phyloP scores from a whole-genome alignment of 305 asterid species.

The Nicotiana rustica region DNA sequence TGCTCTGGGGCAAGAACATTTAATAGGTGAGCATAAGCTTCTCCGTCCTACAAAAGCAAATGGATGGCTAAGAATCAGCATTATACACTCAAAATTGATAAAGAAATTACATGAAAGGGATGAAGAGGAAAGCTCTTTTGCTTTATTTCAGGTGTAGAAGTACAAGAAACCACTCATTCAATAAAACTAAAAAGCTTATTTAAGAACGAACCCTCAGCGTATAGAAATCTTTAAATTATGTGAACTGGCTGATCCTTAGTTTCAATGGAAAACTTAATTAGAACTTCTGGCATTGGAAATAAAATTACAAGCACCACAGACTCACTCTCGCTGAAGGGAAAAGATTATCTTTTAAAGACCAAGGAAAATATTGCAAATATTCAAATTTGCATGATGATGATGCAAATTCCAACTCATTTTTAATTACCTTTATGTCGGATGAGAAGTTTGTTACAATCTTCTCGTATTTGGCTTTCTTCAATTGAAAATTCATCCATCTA shows the following conservation, averaged over 20 bases:
- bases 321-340: not conserved
- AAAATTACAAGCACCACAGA: not conserved
- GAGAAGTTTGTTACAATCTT: slow-evolving; percentile 90
- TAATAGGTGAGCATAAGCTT: slow-evolving; percentile 92
- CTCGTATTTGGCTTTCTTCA: slow-evolving; percentile 78
- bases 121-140: slow-evolving; percentile 17
- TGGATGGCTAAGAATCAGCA: not conserved
- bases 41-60: slow-evolving; percentile 74
- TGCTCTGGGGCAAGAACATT: slow-evolving; percentile 94
- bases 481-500: slow-evolving; percentile 98
- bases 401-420: slow-evolving; percentile 28
- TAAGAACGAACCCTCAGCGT: slow-evolving; percentile 3
- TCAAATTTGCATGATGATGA: not conserved
- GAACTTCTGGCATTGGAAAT: not conserved
- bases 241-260: not conserved
- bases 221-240: not conserved
- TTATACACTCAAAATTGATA: not conserved
- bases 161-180: slow-evolving; percentile 19
- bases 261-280: not conserved
- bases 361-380: not conserved
- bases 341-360: not conserved
- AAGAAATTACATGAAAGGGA: not conserved
- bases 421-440: slow-evolving; percentile 81
- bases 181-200: slow-evolving; percentile 12
- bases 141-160: slow-evolving; percentile 4